These are phyloP conservation scores for Anisodus acutangulus DNA, from an alignment of 257 asterid species.

Conservation along the genomic window DNA sequence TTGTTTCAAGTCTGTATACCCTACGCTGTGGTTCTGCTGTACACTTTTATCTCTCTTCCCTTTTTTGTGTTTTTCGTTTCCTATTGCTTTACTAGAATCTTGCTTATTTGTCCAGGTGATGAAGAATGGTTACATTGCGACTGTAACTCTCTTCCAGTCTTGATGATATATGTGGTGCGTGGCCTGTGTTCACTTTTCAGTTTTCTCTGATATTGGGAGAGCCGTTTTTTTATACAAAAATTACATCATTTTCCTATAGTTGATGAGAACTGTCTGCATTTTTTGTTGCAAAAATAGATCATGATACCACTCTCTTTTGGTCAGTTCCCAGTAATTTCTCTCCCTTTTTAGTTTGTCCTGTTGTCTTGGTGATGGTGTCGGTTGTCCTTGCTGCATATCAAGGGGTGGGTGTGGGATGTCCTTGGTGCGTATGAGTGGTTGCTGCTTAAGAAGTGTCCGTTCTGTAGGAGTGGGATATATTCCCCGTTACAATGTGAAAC, in stretches of 20 bases:
- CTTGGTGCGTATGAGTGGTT: not conserved
- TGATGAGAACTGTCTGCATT: not conserved
- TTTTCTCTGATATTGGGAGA: not conserved
- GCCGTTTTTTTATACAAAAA: not conserved
- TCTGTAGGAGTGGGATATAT: conserved; percentile 21
- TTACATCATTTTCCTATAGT: not conserved
- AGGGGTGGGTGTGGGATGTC: conserved; percentile 9
- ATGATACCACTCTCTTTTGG: not conserved
- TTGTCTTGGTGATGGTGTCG: not conserved
- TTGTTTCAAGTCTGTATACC: not conserved
- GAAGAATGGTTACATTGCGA: conserved; percentile 83
- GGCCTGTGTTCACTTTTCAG: not conserved
- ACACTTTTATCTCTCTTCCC: not conserved
- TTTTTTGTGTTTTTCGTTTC: conserved; percentile 13
- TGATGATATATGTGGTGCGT: conserved; percentile 41
- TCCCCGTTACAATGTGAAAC: not conserved
- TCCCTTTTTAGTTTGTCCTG: not conserved
- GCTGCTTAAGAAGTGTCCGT: not conserved
- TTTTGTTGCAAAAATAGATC: not conserved
- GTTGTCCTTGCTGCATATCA: not conserved
- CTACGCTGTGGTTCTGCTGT: not conserved
- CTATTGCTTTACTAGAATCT: not conserved
- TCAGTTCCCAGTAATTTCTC: not conserved
- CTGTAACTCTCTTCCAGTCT: conserved; percentile 80
- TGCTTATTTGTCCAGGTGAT: conserved; percentile 57